Evolutionary conservation across 129 eudicot species (phyloP), one percentile per base, ranked within the genome.

Genomic region (Flaveria sonorensis): DNA sequence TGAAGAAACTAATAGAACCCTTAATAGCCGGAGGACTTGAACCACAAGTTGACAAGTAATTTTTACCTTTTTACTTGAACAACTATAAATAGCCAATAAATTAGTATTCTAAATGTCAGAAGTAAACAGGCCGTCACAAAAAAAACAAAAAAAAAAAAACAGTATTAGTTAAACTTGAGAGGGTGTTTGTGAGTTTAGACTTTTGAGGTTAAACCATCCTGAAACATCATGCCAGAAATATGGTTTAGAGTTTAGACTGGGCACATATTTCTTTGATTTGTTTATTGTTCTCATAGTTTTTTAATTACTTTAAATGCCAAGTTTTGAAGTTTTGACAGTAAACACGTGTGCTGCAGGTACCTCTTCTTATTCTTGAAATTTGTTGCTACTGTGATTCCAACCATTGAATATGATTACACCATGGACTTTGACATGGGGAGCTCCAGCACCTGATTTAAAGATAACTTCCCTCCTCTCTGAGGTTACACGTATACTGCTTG

Each of bases 41-140:
- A 72, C 98, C 98, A 52, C 96, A 94, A 94, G 97, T 94, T 71
- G 98, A 91, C 93, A 94, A 91, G 98, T 92, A 87, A 74, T 81
- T 50, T 28, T 69, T 65, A 76, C 63, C 36, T 28, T 30, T 13
- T 72, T 61, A 43, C 36, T 46, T 39, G 8, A 60, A 43, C 21
- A 61, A 21, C 16, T 24, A 59, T 59, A 43, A 16, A 69, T 77
- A 47, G n/a, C 50, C 47, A 45, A 19, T 51, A 36, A 16, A 19
- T 15, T 56, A 6, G 21, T 9, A 42, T 48, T 20, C n/a, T 64
- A 47, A 43, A 51, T 32, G 6, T 60, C 21, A 51, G 60, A 64
- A 46, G 45, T 43, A 26, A 26, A 20, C 12, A 7, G 59, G 42
- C 24, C 23, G 45, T 42, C 69, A 40, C 57, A 10, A 52, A 24